Base-by-base conservation (phyloP, 148 eudicot species). In the Cornus suecica region DNA sequence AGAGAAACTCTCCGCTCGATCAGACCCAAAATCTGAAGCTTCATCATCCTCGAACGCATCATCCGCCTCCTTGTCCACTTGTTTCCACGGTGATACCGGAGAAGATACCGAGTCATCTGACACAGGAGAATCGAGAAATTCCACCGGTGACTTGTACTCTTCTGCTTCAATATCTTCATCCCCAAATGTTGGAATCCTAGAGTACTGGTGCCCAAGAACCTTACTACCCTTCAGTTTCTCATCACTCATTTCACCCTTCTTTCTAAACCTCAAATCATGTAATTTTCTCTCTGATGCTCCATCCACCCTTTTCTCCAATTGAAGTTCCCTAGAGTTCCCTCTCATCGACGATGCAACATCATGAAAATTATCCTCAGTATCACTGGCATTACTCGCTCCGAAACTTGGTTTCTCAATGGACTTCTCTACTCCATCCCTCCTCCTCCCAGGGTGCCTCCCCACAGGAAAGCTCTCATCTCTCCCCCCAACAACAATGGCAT, bases 1-100 rank as follows among this genome's bases (percentile, higher is more conserved):
- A 75, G 87, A 78, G 23, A 83, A 82, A 78, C 83, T 80, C 58
- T 84, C 83, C 3, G 69, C 84, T 34, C 71, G 69, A 28, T 83
- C 85, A 70, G 85, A 84, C 66, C 77, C 84, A 30, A 74, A 72
- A 29, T 82, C 85, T 15, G 85, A 79, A 65, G 58, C 77, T 22
- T 75, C 83, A 20, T 76, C 69, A 74, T 68, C 74, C 69, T 2
- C 63, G 7, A 62, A 73, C 41, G 74, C 81, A 10, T 74, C 77
- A 20, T 48, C 74, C 71, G 20, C 84, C 32, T 65, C 81, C 54
- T 11, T 37, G 42, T 37, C 54, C 31, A 26, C 77, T 52, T 37
- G 76, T 48, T 80, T 83, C 72, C 80, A 68, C 1, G 31, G 32
- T 26, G 74, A 68, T 24, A 66, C 25, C 0, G 71, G 64, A 25